A percentile compares a stretch with the other conserved stretches of the same genome.
These are phyloP conservation scores for Solanum tarapatanum DNA, from an alignment of 257 asterid genomes.

Conservation along the genomic window DNA sequence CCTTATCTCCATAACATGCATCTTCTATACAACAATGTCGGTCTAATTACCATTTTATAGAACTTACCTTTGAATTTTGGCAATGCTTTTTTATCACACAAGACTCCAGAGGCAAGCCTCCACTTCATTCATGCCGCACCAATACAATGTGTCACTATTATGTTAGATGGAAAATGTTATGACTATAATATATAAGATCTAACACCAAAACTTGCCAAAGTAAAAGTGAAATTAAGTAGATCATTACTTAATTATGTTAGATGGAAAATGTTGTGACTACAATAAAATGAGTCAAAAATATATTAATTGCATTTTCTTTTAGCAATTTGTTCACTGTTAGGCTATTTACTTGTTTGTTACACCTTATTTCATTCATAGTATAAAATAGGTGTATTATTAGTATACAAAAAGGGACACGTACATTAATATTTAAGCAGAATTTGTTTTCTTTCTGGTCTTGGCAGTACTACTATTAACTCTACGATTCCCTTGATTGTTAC, in stretches of 20 bases:
- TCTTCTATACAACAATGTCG: background rate
- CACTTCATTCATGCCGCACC: background rate
- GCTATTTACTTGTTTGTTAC: background rate
- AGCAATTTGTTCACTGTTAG: background rate
- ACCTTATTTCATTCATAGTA: background rate
- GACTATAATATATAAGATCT: background rate
- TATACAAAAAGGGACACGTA: background rate
- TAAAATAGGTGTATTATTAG: background rate
- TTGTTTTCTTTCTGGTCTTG: slow-evolving; percentile 22
- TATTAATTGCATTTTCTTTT: background rate
- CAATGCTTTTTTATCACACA: background rate
- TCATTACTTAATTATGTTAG: no score
- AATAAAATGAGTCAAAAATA: background rate
- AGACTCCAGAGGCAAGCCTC: background rate
- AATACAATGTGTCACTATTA: no score
- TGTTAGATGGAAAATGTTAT: no score
- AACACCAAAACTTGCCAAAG: no score
- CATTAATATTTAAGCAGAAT: slow-evolving; percentile 13
- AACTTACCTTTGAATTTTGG: background rate
- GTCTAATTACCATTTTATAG: no score
- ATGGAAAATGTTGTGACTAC: no score
- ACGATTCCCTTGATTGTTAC: background rate
- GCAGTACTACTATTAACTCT: background rate
- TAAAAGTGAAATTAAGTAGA: no score
- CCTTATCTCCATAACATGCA: background rate